Evolutionary conservation across 352 stramenopile species (phyloP).

Genomic region (Phytophthora agathidicida): DNA sequence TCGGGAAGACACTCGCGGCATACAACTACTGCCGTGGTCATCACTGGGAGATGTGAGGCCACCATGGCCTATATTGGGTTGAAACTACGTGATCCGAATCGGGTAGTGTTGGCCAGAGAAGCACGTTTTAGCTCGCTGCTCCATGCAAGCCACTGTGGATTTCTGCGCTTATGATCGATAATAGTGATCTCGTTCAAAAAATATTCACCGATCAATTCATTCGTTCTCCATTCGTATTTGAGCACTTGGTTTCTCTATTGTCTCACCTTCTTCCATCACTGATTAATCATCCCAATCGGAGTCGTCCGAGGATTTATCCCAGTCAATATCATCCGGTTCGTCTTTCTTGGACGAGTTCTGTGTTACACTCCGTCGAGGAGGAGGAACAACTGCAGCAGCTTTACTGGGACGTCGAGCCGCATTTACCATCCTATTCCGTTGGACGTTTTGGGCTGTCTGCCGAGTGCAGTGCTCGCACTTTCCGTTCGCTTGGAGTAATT

Average conservation of each 20-base stretch:
- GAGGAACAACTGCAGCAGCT: slow-evolving; percentile 8
- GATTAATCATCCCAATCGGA: slow-evolving; percentile 60
- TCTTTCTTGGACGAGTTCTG: slow-evolving; percentile 12
- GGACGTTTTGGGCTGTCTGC: slow-evolving; percentile 23
- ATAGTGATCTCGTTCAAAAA: no score
- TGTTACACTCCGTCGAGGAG: slow-evolving; percentile 8
- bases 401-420: slow-evolving; percentile 8
- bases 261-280: not conserved
- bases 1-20: slow-evolving; percentile 1
- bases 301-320: slow-evolving; percentile 55
- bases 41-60: not conserved
- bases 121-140: no score
- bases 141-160: no score
- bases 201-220: no score
- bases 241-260: slow-evolving; percentile 11
- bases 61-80: not conserved
- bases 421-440: slow-evolving; percentile 3
- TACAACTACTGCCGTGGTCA: not conserved
- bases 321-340: slow-evolving; percentile 38
- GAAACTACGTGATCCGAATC: no score
- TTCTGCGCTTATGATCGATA: no score
- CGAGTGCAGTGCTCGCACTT: slow-evolving; percentile 65
- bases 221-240: not conserved
- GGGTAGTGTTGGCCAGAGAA: no score
- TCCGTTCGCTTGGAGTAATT: slow-evolving; percentile 51